phyloP scores from a whole-genome alignment of 169 alveolate genomes.

The Plasmodium berghei region DNA sequence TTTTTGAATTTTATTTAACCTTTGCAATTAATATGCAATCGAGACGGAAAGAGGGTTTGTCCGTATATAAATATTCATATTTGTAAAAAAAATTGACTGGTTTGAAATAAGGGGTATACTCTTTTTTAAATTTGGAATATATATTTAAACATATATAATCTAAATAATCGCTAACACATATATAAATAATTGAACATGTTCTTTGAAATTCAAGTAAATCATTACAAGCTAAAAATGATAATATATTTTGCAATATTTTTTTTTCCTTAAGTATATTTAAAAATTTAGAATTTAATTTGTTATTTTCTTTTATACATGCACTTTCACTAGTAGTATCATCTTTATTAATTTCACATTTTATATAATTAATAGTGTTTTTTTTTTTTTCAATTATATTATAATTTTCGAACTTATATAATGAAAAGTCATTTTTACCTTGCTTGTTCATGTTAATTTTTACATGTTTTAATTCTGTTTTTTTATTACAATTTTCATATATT shows the following conservation, averaged over 20 bases:
- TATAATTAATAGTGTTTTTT: too few relatives aligned
- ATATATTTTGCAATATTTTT: conserved; percentile 48
- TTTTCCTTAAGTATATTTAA: conserved; percentile 34
- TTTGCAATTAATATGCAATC: conserved; percentile 65
- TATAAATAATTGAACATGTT: conserved; percentile 53
- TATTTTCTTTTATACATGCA: background rate
- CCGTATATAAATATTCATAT: conserved; percentile 61
- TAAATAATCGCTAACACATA: conserved; percentile 54
- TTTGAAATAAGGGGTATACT: conserved; percentile 23
- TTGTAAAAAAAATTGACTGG: conserved; percentile 65
- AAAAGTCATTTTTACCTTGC: too few relatives aligned
- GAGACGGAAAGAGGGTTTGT: conserved; percentile 62
- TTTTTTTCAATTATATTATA: too few relatives aligned
- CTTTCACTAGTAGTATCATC: background rate
- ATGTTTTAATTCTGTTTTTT: too few relatives aligned
- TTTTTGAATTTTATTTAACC: conserved; percentile 5
- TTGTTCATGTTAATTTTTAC: too few relatives aligned
- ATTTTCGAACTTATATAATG: too few relatives aligned
- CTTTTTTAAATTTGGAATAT: conserved; percentile 31
- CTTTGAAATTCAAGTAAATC: conserved; percentile 55
- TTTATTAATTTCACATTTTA: too few relatives aligned
- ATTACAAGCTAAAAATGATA: conserved; percentile 63
- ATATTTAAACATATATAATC: conserved; percentile 69
- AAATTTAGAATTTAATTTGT: background rate
- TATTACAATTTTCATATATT: too few relatives aligned